Percentiles rank a stretch among this genome's conserved stretches.
Conservation (phyloP, 1,139 yeast genomes). For the Yarrowia galli region DNA sequence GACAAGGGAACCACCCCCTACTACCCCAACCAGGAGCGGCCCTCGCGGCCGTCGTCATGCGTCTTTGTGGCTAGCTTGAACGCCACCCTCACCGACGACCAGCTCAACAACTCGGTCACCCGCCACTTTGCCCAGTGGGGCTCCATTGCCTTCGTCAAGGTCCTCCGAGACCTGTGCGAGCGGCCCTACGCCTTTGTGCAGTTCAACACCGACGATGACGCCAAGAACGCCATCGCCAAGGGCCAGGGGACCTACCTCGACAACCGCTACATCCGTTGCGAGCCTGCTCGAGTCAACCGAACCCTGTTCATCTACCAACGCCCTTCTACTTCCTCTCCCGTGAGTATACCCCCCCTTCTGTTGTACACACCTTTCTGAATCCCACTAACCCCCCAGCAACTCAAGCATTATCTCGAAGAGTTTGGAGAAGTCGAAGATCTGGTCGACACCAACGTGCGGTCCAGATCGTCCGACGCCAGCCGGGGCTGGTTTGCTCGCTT, state of each 20-base stretch:
- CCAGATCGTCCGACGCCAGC: constrained; percentile 13
- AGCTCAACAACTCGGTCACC: constrained; percentile 70
- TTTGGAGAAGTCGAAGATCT: constrained; percentile 82
- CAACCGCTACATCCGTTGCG: constrained; percentile 83
- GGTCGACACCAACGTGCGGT: constrained; percentile 46
- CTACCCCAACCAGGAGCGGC: constrained; percentile 35
- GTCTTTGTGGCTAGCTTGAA: constrained; percentile 83
- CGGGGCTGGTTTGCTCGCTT: constrained; percentile 81
- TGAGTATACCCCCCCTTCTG: not conserved
- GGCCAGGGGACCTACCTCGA: constrained; percentile 76
- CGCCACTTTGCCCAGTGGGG: constrained; percentile 62
- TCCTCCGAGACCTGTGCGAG: constrained; percentile 78
- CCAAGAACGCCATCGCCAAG: constrained; percentile 67
- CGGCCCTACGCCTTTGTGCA: constrained; percentile 96
- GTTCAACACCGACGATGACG: constrained; percentile 73
- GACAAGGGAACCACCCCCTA: constrained; percentile 21
- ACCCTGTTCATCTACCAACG: constrained; percentile 62
- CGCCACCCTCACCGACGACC: constrained; percentile 69
- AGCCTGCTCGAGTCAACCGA: constrained; percentile 88
- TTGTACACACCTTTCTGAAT: too few species aligned
- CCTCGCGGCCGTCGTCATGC: constrained; percentile 74
- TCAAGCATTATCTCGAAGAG: constrained; percentile 55
- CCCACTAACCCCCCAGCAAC: constrained; percentile 44
- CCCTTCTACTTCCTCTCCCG: constrained; percentile 10
- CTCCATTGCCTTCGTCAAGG: constrained; percentile 74